Evolutionary conservation across 148 eudicot species (phyloP).

Genomic region (Euryodendron excelsum): DNA sequence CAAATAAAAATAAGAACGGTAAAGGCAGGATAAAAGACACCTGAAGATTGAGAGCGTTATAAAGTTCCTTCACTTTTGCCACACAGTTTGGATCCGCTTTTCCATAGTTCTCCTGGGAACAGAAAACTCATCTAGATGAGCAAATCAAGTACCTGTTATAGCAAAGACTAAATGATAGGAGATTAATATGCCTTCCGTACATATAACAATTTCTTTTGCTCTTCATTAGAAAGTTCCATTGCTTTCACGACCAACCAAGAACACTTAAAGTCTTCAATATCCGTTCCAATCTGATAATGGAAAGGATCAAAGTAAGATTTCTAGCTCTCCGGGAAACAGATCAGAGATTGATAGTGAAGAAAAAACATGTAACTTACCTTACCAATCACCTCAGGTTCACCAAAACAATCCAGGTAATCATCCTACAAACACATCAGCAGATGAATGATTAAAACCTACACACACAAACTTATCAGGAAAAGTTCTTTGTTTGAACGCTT

Average conservation of each 20-base stretch:
- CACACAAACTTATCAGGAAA: background rate
- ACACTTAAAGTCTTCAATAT: constrained; percentile 83
- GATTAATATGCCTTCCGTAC: constrained; percentile 36
- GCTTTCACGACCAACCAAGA: constrained; percentile 94
- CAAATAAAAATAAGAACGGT: background rate
- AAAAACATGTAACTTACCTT: constrained; percentile 43
- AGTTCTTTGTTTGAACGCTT: background rate
- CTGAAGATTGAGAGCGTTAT: constrained; percentile 64
- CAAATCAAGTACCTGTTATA: background rate
- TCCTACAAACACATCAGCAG: constrained; percentile 34
- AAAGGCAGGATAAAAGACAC: constrained; percentile 25
- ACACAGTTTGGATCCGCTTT: constrained; percentile 62
- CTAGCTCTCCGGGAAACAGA: background rate
- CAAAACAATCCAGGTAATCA: constrained; percentile 78
- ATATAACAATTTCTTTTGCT: constrained; percentile 58
- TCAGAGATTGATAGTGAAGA: background rate
- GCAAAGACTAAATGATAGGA: background rate
- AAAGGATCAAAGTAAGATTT: constrained; percentile 9
- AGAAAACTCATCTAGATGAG: background rate
- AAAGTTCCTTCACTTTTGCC: constrained; percentile 80
- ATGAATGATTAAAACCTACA: background rate
- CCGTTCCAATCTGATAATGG: constrained; percentile 70
- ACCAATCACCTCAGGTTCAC: constrained; percentile 63
- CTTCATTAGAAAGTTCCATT: constrained; percentile 59
- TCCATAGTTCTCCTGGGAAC: constrained; percentile 84